Base-by-base conservation (phyloP, 352 stramenopile species). In the Globisporangium iwayamae region DNA sequence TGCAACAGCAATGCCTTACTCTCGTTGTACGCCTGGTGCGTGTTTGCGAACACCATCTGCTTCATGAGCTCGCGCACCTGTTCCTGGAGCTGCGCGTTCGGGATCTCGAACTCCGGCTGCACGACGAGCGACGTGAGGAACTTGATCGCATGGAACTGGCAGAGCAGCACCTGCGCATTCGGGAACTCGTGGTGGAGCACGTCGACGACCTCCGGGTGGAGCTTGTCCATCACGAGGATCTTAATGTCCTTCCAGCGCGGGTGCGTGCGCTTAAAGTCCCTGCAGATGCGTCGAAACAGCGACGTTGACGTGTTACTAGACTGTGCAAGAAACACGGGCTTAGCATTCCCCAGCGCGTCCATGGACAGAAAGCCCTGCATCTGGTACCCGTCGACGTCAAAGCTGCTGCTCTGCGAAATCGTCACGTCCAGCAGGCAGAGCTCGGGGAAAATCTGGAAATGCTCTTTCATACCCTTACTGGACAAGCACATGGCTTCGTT, bases 191-290 rank as follows among this genome's bases (percentile, higher is more conserved):
- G 69, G 30, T 71, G 56, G 22, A 89, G 59, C 22, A 89, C 78
- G 53, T 85, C 70, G 13, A 89, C 72, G 9, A 83, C 70, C 45
- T 82, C 77, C 0, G 79, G 79, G 18, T 86, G 56, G 28, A 88
- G 62, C 43, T 76, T 82, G 57, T 79, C 78, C 76, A 91, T 89
- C 22, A 88, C 73, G 25, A 91, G 70, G 22, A 88, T 73, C 59
- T 89, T 91, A 47, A 79, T 79, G 38, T 76, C 71, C 28, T 54
- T 71, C 82, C 82, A 91, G 25, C 68, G 73, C 16, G 79, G 82
- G 51, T 91, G 82, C 11, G 82, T 91, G 6, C 82, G 78, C 66
- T 91, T 91, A 47, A 91, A 89, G 60, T 91, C 82, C 32, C 84
- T 78, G 47, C 79, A 89, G 32, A 88, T 83, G 48, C 82, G 78